phyloP scores from a whole-genome alignment of 2,329 filamentous ascomycete species.

The Pezicula neosporulosa region DNA sequence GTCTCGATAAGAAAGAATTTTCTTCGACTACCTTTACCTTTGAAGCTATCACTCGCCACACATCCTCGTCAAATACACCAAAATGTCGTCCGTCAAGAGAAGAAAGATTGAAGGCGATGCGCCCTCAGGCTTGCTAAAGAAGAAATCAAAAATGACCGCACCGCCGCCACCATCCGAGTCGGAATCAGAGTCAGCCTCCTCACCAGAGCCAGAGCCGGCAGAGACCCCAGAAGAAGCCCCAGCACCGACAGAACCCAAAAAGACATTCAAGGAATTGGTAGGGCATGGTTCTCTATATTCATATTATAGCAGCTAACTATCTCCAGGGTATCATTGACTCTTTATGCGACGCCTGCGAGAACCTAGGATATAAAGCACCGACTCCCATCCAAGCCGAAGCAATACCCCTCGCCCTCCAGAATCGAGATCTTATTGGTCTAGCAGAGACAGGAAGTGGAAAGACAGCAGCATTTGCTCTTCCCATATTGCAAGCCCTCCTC shows the following conservation, averaged over 20 bases:
- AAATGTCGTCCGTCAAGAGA: slow-evolving; percentile 28
- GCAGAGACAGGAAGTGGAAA: slow-evolving; percentile 96
- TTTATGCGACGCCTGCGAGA: slow-evolving; percentile 82
- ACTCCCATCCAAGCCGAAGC: slow-evolving; percentile 87
- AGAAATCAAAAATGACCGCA: slow-evolving; percentile 15
- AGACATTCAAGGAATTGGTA: slow-evolving; percentile 47
- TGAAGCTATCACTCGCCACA: background rate
- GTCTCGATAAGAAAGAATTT: slow-evolving; percentile 29
- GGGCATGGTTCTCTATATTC: background rate
- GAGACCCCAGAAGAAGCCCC: slow-evolving; percentile 12
- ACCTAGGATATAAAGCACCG: slow-evolving; percentile 77
- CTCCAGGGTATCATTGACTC: slow-evolving; percentile 74
- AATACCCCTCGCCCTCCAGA: slow-evolving; percentile 76
- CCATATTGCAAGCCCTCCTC: slow-evolving; percentile 87
- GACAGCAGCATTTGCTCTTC: slow-evolving; percentile 90
- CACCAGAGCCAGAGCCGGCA: slow-evolving; percentile 15
- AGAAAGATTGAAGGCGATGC: slow-evolving; percentile 24
- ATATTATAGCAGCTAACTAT: slow-evolving; percentile 3
- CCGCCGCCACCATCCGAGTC: slow-evolving; percentile 5
- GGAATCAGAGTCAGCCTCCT: slow-evolving; percentile 9
- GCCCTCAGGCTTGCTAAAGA: slow-evolving; percentile 9
- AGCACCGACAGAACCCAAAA: slow-evolving; percentile 20
- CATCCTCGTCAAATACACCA: slow-evolving; percentile 6
- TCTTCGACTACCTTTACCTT: slow-evolving; percentile 14
- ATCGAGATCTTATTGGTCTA: slow-evolving; percentile 85